A percentile compares a stretch with the other conserved stretches of the same genome.
Conservation (phyloP, 768 basidiomycete species). For the Kondoa malvinella region DNA sequence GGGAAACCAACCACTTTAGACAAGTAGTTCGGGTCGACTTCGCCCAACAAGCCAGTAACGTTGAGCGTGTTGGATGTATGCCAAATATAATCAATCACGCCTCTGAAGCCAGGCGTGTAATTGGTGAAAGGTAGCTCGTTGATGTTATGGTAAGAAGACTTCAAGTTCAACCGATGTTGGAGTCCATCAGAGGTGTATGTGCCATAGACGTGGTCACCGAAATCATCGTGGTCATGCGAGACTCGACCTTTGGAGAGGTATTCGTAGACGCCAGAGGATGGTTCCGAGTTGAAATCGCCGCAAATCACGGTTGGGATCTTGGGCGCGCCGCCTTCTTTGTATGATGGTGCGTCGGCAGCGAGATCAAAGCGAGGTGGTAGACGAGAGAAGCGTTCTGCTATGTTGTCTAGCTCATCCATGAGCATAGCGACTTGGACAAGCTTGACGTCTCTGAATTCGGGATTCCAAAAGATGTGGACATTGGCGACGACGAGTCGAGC, state of each 20-base stretch:
- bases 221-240: constrained; percentile 58
- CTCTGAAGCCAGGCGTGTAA: constrained; percentile 70
- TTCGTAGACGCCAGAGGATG: constrained; percentile 76
- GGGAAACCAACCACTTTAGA: constrained; percentile 91
- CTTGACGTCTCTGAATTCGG: constrained; percentile 83
- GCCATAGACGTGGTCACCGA: constrained; percentile 79
- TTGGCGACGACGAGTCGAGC: constrained; percentile 78
- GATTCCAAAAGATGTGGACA: constrained; percentile 85
- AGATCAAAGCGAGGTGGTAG: constrained; percentile 46
- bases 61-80: constrained; percentile 56
- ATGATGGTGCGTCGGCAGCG: constrained; percentile 41
- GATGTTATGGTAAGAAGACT: constrained; percentile 58
- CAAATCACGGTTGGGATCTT: constrained; percentile 82
- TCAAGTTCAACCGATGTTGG: constrained; percentile 58
- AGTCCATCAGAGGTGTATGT: constrained; percentile 79
- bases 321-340: constrained; percentile 48
- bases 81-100: constrained; percentile 86
- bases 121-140: constrained; percentile 60
- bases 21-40: constrained; percentile 67
- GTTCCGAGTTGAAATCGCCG: constrained; percentile 90
- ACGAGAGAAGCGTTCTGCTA: constrained; percentile 62
- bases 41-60: constrained; percentile 69
- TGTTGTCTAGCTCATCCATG: constrained; percentile 82
- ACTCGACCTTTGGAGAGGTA: constrained; percentile 59
- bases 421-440: constrained; percentile 86